Conservation (phyloP, 441 rosid species). For the Flueggea neowawraea region DNA sequence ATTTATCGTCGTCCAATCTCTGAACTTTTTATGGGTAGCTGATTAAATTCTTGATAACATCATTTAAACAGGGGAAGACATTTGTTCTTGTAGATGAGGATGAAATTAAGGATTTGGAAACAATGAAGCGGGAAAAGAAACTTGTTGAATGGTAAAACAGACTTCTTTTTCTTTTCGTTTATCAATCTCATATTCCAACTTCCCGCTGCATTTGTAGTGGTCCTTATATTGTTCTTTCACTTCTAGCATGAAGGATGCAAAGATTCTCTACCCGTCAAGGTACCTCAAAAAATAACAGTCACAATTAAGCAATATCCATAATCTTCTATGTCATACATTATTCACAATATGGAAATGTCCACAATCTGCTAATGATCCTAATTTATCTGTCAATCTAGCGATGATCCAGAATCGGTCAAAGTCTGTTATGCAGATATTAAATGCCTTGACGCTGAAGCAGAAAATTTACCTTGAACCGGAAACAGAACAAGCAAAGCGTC, state of each 20-base stretch:
- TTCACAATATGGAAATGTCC: no score
- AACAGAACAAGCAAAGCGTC: no score
- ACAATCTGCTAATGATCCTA: background rate
- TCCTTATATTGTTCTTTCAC: conserved; percentile 20
- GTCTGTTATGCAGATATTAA: conserved; percentile 53
- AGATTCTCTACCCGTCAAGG: conserved; percentile 84
- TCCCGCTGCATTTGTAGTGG: conserved; percentile 2
- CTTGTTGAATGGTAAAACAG: conserved; percentile 52
- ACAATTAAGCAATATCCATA: no score
- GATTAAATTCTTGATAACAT: conserved; percentile 11
- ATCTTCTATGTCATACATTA: no score
- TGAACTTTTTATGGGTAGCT: conserved; percentile 9
- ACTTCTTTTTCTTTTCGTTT: conserved; percentile 7
- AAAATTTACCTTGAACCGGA: no score
- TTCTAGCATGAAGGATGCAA: conserved; percentile 54
- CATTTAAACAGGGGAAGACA: conserved; percentile 30
- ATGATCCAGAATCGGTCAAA: conserved; percentile 67
- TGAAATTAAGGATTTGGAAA: conserved; percentile 38
- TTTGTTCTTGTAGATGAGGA: conserved; percentile 81
- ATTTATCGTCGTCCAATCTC: background rate
- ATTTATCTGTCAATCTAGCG: conserved; percentile 40
- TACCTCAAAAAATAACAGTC: conserved; percentile 18
- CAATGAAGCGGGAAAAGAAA: conserved; percentile 28
- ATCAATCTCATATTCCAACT: conserved; percentile 10
- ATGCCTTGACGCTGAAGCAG: conserved; percentile 58